Percentiles rank a stretch among this genome's conserved stretches.
phyloP scores from a whole-genome alignment of 164 flowering plant genomes.

The Dillenia turbinata region DNA sequence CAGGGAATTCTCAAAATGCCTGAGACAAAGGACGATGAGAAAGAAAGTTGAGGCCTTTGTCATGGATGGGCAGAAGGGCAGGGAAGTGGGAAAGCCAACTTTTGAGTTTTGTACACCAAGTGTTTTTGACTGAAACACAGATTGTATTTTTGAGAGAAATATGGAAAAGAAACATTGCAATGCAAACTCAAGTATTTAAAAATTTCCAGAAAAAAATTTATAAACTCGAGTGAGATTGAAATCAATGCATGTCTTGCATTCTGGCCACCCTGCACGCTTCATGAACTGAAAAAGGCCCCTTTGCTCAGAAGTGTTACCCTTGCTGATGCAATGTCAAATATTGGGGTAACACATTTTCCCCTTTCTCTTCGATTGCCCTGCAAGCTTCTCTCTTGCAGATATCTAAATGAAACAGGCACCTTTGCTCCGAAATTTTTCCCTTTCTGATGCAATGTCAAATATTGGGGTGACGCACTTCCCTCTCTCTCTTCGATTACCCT shows the following conservation, averaged over 20 bases:
- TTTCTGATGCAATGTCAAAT: slow-evolving; percentile 31
- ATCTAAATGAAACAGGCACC: slow-evolving; percentile 24
- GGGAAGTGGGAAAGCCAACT: too few relatives aligned
- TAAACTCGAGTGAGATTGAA: too few relatives aligned
- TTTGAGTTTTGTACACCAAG: too few relatives aligned
- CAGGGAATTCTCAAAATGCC: slow-evolving; percentile 53
- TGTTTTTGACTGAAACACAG: too few relatives aligned
- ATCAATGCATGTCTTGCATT: slow-evolving; percentile 6
- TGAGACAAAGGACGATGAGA: slow-evolving; percentile 17
- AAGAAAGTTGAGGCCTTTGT: slow-evolving; percentile 2
- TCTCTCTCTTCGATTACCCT: slow-evolving; percentile 11
- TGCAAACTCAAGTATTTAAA: too few relatives aligned
- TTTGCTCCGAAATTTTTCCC: slow-evolving; percentile 15
- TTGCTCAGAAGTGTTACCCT: slow-evolving; percentile 16
- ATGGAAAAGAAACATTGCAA: too few relatives aligned
- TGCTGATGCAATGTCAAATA: slow-evolving; percentile 33
- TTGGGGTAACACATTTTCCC: slow-evolving; percentile 33
- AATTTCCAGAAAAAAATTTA: too few relatives aligned
- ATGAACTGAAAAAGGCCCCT: slow-evolving; percentile 21
- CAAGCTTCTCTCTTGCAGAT: slow-evolving; percentile 11
- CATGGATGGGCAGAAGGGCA: not conserved
- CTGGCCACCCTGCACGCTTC: slow-evolving; percentile 5
- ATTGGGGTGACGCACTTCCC: slow-evolving; percentile 37
- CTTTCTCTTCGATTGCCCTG: slow-evolving; percentile 11
- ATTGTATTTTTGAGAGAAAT: too few relatives aligned